Evolutionary conservation across 345 rosid species (phyloP).

Genomic region (Carallia pectinifolia): DNA sequence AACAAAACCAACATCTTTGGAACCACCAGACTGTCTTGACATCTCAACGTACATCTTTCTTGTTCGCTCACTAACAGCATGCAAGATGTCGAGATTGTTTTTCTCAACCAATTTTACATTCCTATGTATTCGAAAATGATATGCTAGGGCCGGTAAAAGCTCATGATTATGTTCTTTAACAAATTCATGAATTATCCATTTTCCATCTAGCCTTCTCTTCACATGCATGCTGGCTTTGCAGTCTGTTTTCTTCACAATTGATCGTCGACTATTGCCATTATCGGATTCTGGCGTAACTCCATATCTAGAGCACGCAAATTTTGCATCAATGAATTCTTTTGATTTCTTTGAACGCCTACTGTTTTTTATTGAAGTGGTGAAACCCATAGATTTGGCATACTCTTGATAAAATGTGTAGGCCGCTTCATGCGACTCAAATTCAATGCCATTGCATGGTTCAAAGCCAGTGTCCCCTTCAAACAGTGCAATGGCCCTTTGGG

Average conservation of each 20-base stretch:
- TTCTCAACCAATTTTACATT: conserved; percentile 37
- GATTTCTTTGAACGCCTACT: conserved; percentile 43
- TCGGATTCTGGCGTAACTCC: conserved; percentile 41
- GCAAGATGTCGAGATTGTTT: conserved; percentile 37
- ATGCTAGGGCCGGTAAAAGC: conserved; percentile 39
- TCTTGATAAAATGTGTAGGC: conserved; percentile 40
- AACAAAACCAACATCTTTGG: conserved; percentile 3
- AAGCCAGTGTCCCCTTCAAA: conserved; percentile 25
- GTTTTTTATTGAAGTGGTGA: conserved; percentile 37
- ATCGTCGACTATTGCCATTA: conserved; percentile 32
- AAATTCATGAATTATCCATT: conserved; percentile 43
- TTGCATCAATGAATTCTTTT: conserved; percentile 36
- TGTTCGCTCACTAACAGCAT: conserved; percentile 42
- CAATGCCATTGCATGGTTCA: conserved; percentile 35
- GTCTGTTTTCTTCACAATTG: conserved; percentile 38
- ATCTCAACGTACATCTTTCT: conserved; percentile 42
- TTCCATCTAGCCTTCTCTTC: conserved; percentile 36
- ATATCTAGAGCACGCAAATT: conserved; percentile 35
- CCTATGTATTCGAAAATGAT: conserved; percentile 37
- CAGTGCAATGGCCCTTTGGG: conserved; percentile 9
- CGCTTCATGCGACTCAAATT: conserved; percentile 39
- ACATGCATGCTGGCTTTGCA: conserved; percentile 48
- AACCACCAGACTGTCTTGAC: conserved; percentile 31
- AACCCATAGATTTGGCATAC: conserved; percentile 45
- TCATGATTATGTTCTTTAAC: conserved; percentile 36